Percentiles rank a stretch among this genome's conserved stretches.
These are phyloP conservation scores for Eucalyptus marginata DNA, from an alignment of 345 rosid genomes.

Conservation along the genomic window DNA sequence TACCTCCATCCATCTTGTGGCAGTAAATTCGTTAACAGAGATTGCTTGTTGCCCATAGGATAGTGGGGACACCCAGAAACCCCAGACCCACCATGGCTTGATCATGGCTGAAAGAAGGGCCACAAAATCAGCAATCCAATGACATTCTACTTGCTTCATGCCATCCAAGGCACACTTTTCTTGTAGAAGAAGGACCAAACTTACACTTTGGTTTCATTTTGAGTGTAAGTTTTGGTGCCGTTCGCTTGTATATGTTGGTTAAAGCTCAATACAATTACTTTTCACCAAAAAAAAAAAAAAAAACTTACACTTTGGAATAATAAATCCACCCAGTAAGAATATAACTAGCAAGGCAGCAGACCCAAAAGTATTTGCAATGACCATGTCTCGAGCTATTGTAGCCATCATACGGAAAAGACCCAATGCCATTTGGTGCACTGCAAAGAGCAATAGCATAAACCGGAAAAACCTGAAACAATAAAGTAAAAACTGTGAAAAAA, in stretches of 20 bases:
- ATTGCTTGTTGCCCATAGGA: constrained; percentile 75
- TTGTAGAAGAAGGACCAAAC: neutral
- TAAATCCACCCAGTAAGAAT: constrained; percentile 82
- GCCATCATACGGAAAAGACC: constrained; percentile 81
- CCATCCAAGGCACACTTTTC: neutral
- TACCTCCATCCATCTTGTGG: constrained; percentile 73
- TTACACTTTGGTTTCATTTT: constrained; percentile 44
- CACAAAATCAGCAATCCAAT: neutral
- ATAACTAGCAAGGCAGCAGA: constrained; percentile 49
- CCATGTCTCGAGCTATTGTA: constrained; percentile 72
- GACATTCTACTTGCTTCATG: neutral
- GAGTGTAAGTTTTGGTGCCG: no score
- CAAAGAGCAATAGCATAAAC: constrained; percentile 57
- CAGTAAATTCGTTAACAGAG: constrained; percentile 74
- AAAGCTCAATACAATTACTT: no score
- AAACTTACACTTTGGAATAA: constrained; percentile 65
- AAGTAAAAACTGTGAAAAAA: neutral
- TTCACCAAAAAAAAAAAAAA: no score
- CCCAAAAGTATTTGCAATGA: constrained; percentile 81
- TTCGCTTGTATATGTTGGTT: no score
- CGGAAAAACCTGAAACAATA: constrained; percentile 62
- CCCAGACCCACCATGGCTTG: constrained; percentile 93
- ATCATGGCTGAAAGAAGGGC: constrained; percentile 31
- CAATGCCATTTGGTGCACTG: constrained; percentile 86
- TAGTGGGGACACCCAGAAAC: constrained; percentile 82